These are phyloP conservation scores for Magnusiomyces fungicola DNA, from an alignment of 1,139 yeast genomes.

Conservation along the genomic window DNA sequence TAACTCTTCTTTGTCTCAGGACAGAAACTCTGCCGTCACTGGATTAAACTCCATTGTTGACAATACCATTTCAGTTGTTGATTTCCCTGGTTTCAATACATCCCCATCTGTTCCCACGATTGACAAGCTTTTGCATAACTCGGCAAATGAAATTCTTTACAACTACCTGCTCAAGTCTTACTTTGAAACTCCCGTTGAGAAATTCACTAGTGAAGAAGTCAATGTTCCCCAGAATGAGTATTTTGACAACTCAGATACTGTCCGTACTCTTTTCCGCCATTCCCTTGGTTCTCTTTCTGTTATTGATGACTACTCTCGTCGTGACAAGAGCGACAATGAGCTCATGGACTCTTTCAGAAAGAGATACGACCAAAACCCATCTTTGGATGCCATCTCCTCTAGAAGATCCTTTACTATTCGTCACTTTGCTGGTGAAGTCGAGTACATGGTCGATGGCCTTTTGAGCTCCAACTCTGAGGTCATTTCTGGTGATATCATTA, in stretches of 20 bases:
- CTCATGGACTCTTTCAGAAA: constrained; percentile 30
- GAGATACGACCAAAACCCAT: constrained; percentile 31
- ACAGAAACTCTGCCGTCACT: constrained; percentile 15
- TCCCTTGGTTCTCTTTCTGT: constrained; percentile 33
- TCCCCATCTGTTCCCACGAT: constrained; percentile 32
- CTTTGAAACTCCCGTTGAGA: constrained; percentile 34
- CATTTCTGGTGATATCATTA: constrained; percentile 36
- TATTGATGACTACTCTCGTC: constrained; percentile 35
- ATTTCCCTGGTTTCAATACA: constrained; percentile 38
- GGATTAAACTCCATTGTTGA: constrained; percentile 30
- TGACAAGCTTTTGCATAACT: constrained; percentile 36
- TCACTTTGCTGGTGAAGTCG: constrained; percentile 39
- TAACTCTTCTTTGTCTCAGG: constrained; percentile 32
- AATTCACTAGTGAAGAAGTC: constrained; percentile 36
- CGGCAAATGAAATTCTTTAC: constrained; percentile 38
- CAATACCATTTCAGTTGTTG: constrained; percentile 34
- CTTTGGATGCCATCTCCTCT: constrained; percentile 27
- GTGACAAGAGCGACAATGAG: constrained; percentile 31
- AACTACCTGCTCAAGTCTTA: constrained; percentile 33
- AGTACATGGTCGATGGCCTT: constrained; percentile 29
- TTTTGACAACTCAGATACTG: constrained; percentile 37
- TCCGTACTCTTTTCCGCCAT: constrained; percentile 33
- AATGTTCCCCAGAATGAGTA: constrained; percentile 33
- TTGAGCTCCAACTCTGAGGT: constrained; percentile 33
- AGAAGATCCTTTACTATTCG: constrained; percentile 31